These are phyloP conservation scores for Dactylonectria estremocensis DNA, from an alignment of 2,329 filamentous ascomycete species.

Conservation along the genomic window DNA sequence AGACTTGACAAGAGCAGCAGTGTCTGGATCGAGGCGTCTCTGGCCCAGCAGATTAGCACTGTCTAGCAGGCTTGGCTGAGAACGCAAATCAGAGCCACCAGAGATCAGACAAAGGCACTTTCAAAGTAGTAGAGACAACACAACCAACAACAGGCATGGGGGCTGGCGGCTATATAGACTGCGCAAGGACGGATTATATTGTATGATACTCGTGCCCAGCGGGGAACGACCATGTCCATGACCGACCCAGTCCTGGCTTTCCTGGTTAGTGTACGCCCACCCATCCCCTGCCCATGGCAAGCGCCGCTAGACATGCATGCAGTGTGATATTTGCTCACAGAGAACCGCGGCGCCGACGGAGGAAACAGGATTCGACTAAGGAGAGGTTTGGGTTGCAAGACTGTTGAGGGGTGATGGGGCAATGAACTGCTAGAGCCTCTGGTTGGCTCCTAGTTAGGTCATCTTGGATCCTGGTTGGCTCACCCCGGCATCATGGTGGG, in stretches of 20 bases:
- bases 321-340: constrained; percentile 47
- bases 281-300: constrained; percentile 36
- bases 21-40: constrained; percentile 17
- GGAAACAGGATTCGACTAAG: constrained; percentile 40
- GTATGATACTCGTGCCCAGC: constrained; percentile 32
- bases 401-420: constrained; percentile 31
- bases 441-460: constrained; percentile 39
- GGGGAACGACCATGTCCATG: constrained; percentile 27
- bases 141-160: constrained; percentile 42
- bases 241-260: constrained; percentile 27
- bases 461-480: constrained; percentile 43
- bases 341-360: constrained; percentile 38
- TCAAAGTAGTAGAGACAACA: constrained; percentile 38
- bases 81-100: constrained; percentile 42
- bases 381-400: constrained; percentile 30
- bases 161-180: constrained; percentile 47
- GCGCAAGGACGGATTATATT: constrained; percentile 28
- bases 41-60: constrained; percentile 40
- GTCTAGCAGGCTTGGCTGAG: constrained; percentile 36
- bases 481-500: constrained; percentile 35
- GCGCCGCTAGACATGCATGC: constrained; percentile 51
- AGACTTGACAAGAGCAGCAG: constrained; percentile 17
- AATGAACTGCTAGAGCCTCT: constrained; percentile 29
- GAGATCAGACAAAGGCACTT: constrained; percentile 41
- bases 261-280: neutral